Base-by-base conservation (phyloP, 2,329 filamentous ascomycete species). In the Aspergillus piperis region DNA sequence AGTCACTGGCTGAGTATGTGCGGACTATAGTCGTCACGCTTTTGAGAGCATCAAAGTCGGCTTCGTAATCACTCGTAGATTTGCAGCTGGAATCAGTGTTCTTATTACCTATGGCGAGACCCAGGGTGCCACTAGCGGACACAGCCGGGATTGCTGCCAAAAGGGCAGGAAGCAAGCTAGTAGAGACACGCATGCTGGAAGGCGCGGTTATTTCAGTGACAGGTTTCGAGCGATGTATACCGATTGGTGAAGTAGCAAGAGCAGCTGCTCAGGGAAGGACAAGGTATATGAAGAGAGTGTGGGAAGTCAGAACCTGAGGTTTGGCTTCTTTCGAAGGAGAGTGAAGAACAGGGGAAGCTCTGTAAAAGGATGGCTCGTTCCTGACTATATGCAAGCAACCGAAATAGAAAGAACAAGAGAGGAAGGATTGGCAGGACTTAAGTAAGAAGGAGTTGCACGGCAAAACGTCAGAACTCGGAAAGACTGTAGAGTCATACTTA, bases 91-190 rank as follows among this genome's bases (percentile, higher is more conserved):
- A 84, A 68, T 86, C 84, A 23, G 81, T 58, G 64, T 84, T 84
- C 73, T 89, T 87, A 68, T 86, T 84, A 62, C 88, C 88, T 11
- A 91, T 79, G 13, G 88, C 82, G 70, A 89, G 89, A 54, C 88
- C 88, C 62, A 90, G 78, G 30, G 74, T 81, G 54, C 87, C 87
- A 38, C 77, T 82, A 32, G 81, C 77, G 44, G 83, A 81, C 44
- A 82, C 72, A 50, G 80, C 75, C 23, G 83, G 81, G 50, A 80
- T 75, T 53, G 76, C 72, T 50, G 76, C 78, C 66, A 82, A 66
- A 58, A 77, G 68, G 42, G 77, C 60, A 17, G 77, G 70, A 64
- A 82, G 52, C 56, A 81, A 61, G 54, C 71, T 70, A 49, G 77
- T 70, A 49, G 77, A 69, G 68, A 76, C 69, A 76, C 78, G 80